phyloP scores from a whole-genome alignment of 495 filamentous ascomycete genomes.

The Aspergillus leporis region DNA sequence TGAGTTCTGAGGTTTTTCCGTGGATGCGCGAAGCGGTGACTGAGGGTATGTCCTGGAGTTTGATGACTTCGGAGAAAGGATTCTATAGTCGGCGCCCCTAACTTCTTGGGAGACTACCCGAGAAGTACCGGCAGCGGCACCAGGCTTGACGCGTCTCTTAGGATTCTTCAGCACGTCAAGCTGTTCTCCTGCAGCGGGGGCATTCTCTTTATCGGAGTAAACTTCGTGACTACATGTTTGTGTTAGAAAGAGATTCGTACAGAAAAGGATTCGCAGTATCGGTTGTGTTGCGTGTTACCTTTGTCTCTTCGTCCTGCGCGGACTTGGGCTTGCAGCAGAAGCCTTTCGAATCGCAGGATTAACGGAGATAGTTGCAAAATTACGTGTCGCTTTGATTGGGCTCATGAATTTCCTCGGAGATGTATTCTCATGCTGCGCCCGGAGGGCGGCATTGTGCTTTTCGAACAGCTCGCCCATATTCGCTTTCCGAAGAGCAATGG shows the following conservation, averaged over 20 bases:
- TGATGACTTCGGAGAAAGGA: slow-evolving; percentile 78
- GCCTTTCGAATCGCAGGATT: slow-evolving; percentile 26
- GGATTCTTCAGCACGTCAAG: slow-evolving; percentile 53
- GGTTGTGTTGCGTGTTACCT: slow-evolving; percentile 52
- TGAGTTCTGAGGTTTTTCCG: slow-evolving; percentile 45
- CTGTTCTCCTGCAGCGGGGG: slow-evolving; percentile 38
- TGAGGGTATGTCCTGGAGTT: slow-evolving; percentile 71
- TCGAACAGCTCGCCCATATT: slow-evolving; percentile 82
- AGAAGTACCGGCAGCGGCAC: slow-evolving; percentile 38
- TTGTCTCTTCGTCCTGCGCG: slow-evolving; percentile 54
- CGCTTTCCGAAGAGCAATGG: slow-evolving; percentile 70
- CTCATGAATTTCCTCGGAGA: slow-evolving; percentile 30
- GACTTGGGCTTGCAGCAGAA: slow-evolving; percentile 27
- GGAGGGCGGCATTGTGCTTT: slow-evolving; percentile 45
- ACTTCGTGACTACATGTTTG: slow-evolving; percentile 56
- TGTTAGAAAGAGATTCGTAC: slow-evolving; percentile 13
- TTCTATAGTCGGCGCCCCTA: slow-evolving; percentile 49
- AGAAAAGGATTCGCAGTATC: background rate
- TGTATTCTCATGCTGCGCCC: slow-evolving; percentile 30
- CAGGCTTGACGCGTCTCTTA: slow-evolving; percentile 57
- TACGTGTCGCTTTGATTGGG: slow-evolving; percentile 33
- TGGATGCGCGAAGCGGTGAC: slow-evolving; percentile 53
- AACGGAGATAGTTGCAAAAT: slow-evolving; percentile 32
- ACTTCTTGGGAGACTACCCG: slow-evolving; percentile 53
- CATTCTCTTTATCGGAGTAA: slow-evolving; percentile 79